Evolutionary conservation across 495 filamentous ascomycete species (phyloP).

Genomic region (Articulospora tetracladia): DNA sequence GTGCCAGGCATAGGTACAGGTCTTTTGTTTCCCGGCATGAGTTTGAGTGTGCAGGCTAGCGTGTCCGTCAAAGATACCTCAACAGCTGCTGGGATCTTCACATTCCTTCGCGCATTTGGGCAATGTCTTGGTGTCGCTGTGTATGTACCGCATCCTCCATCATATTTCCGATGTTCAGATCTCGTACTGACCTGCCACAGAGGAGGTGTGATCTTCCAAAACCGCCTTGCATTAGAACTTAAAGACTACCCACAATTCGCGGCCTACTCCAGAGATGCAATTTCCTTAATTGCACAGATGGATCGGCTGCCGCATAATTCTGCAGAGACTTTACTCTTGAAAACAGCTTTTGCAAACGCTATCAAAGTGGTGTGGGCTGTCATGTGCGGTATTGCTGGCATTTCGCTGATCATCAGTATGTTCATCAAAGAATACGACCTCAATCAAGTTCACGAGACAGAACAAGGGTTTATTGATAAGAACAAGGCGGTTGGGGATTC

Average conservation of each 20-base stretch:
- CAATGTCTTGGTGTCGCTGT: constrained; percentile 46
- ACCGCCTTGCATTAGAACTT: constrained; percentile 37
- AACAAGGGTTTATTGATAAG: not conserved
- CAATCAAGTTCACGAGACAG: not conserved
- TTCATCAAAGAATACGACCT: not conserved
- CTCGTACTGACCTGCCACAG: constrained; percentile 44
- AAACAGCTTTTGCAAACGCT: constrained; percentile 49
- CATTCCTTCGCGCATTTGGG: constrained; percentile 55
- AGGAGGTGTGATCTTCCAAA: constrained; percentile 47
- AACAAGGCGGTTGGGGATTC: too few relatives aligned
- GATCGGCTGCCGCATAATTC: constrained; percentile 41
- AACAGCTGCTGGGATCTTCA: constrained; percentile 53
- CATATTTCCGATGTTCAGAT: constrained; percentile 38
- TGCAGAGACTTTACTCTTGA: constrained; percentile 35
- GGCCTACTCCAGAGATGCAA: constrained; percentile 50
- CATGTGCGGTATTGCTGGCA: constrained; percentile 29
- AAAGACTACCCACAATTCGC: constrained; percentile 37
- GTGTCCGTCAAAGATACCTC: constrained; percentile 40
- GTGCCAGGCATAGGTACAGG: constrained; percentile 49
- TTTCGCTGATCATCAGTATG: constrained; percentile 4
- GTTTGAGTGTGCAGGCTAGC: constrained; percentile 42
- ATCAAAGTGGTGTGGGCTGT: constrained; percentile 52
- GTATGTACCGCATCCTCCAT: constrained; percentile 45
- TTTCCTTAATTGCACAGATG: constrained; percentile 52
- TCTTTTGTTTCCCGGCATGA: constrained; percentile 44